Conservation (phyloP, 2,329 filamentous ascomycete species). For the Colletotrichum sp. region DNA sequence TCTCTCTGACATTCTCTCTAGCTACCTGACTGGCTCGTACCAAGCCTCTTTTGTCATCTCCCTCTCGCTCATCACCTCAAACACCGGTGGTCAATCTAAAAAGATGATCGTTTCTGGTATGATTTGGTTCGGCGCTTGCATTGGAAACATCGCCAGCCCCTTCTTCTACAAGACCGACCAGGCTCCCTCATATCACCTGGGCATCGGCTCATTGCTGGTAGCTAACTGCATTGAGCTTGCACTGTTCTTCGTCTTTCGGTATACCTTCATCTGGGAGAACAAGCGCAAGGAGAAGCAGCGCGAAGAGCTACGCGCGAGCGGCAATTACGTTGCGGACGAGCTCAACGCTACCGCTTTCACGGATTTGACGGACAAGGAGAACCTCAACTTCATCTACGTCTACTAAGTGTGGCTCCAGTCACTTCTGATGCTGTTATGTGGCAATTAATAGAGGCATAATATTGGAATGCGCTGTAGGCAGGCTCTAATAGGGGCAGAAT, state of each 20-base stretch:
- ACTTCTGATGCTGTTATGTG: not conserved
- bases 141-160: constrained; percentile 65
- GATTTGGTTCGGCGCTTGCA: constrained; percentile 63
- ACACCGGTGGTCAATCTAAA: constrained; percentile 62
- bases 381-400: constrained; percentile 45
- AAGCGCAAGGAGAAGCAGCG: constrained; percentile 38
- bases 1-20: not conserved
- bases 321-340: constrained; percentile 27
- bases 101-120: constrained; percentile 69
- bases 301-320: constrained; percentile 30
- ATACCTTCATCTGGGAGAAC: constrained; percentile 44
- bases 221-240: constrained; percentile 42
- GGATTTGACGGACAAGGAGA: constrained; percentile 47
- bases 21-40: constrained; percentile 40
- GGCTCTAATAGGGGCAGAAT: not conserved
- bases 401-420: constrained; percentile 29
- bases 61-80: constrained; percentile 52
- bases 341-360: constrained; percentile 43
- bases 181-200: constrained; percentile 43
- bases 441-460: not conserved
- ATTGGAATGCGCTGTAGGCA: not conserved
- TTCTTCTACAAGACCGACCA: constrained; percentile 67
- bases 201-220: constrained; percentile 46
- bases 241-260: constrained; percentile 42
- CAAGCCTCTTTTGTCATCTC: constrained; percentile 44